Percentiles rank a stretch among this genome's conserved stretches.
Evolutionary conservation across 106 monocot genomes (phyloP).

Genomic region (Cymbidium sinense): DNA sequence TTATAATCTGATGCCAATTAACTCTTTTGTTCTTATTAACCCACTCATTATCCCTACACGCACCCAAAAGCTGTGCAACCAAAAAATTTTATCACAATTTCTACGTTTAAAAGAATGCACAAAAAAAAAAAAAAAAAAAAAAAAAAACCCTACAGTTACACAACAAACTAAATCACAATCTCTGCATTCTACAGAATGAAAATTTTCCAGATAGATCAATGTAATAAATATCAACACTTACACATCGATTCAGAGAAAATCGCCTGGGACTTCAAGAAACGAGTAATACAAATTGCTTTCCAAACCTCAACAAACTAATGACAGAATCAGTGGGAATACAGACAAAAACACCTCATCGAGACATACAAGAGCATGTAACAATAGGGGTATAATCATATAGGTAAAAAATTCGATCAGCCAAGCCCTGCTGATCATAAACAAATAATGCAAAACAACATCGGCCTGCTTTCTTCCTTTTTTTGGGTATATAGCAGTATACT

Average conservation of each 20-base stretch:
- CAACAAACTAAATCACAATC: too few species aligned
- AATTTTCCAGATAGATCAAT: background rate
- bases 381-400: background rate
- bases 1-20: too few species aligned
- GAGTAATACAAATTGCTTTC: too few species aligned
- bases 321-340: constrained; percentile 2
- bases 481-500: background rate
- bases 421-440: background rate
- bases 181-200: background rate
- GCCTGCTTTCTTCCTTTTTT: background rate
- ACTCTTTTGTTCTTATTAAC: too few species aligned
- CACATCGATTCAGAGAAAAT: background rate
- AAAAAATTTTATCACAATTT: background rate
- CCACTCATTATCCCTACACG: background rate
- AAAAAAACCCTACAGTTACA: too few species aligned
- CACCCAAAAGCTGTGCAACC: background rate
- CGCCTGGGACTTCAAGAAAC: too few species aligned
- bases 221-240: background rate
- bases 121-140: background rate
- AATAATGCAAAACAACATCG: background rate
- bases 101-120: background rate
- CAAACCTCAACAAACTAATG: background rate
- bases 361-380: background rate
- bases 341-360: background rate
- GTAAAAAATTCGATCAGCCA: background rate